Conservation (phyloP, 345 rosid species). For the Cardiospermum halicacabum region DNA sequence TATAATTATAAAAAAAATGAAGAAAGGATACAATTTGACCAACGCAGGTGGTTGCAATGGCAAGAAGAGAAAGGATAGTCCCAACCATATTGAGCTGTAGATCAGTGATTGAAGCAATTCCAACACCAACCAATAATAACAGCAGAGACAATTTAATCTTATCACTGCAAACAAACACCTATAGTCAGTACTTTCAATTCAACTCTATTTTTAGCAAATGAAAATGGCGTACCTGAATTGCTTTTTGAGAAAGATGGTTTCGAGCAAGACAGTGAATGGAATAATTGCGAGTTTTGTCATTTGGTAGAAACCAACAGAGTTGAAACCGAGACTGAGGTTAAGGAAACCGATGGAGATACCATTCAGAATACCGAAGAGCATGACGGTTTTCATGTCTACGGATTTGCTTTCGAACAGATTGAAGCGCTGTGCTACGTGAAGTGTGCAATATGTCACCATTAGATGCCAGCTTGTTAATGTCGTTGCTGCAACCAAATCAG, state of each 20-base stretch:
- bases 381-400: constrained; percentile 75
- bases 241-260: constrained; percentile 85
- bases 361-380: constrained; percentile 93
- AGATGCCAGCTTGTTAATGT: constrained; percentile 97
- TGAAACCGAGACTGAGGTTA: constrained; percentile 95
- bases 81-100: constrained; percentile 89
- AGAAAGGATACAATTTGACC: constrained; percentile 88
- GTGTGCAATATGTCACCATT: constrained; percentile 89
- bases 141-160: constrained; percentile 68
- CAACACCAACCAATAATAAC: constrained; percentile 75
- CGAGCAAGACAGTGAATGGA: constrained; percentile 92
- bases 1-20: neutral
- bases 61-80: constrained; percentile 71
- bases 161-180: constrained; percentile 49
- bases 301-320: constrained; percentile 98
- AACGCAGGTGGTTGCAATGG: constrained; percentile 87
- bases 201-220: too few species aligned
- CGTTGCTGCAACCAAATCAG: constrained; percentile 60
- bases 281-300: constrained; percentile 99
- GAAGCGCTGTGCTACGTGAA: constrained; percentile 72
- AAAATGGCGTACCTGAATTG: constrained; percentile 61
- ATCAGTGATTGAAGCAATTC: constrained; percentile 92
- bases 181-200: too few species aligned
- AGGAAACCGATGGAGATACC: constrained; percentile 94
- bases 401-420: constrained; percentile 80